phyloP scores from a whole-genome alignment of 1,284 basidiomycete species.

The Pseudozyma thailandica region DNA sequence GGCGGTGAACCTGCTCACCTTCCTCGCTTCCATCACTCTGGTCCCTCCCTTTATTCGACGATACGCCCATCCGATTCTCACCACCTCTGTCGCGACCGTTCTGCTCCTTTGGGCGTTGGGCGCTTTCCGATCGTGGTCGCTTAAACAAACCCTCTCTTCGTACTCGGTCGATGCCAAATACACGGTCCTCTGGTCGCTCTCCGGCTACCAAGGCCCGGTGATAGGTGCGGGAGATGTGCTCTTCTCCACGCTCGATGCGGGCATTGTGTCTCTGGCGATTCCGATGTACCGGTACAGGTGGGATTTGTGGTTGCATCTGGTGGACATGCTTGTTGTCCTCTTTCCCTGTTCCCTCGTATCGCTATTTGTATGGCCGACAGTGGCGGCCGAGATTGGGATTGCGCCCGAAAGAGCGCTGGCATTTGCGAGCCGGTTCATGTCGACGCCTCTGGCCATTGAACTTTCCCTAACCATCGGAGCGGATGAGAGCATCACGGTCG shows the following conservation, averaged over 20 bases:
- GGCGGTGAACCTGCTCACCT: conserved; percentile 55
- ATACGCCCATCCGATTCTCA: conserved; percentile 60
- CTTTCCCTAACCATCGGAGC: conserved; percentile 51
- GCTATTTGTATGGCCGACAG: conserved; percentile 53
- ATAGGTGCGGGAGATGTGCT: conserved; percentile 60
- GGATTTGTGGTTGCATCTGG: conserved; percentile 47
- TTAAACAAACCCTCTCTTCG: conserved; percentile 33
- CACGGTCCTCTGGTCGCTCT: conserved; percentile 39
- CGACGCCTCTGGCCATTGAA: conserved; percentile 60
- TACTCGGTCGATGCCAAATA: conserved; percentile 57
- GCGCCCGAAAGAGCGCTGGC: conserved; percentile 42
- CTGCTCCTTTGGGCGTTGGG: conserved; percentile 58
- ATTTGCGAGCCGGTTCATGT: conserved; percentile 58
- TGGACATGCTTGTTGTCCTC: conserved; percentile 47
- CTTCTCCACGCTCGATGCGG: conserved; percentile 57
- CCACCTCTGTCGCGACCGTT: conserved; percentile 51
- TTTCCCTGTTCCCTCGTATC: conserved; percentile 46
- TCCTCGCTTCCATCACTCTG: conserved; percentile 51
- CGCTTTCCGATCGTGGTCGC: conserved; percentile 26
- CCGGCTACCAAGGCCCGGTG: conserved; percentile 52
- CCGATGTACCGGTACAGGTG: conserved; percentile 60
- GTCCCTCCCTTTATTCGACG: conserved; percentile 50
- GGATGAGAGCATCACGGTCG: conserved; percentile 57
- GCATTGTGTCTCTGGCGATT: conserved; percentile 57
- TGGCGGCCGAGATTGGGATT: conserved; percentile 46